Evolutionary conservation across 768 basidiomycete genomes (phyloP), one percentile per base, ranked within the genome.

Genomic region (Tricholoma hemisulphureum): DNA sequence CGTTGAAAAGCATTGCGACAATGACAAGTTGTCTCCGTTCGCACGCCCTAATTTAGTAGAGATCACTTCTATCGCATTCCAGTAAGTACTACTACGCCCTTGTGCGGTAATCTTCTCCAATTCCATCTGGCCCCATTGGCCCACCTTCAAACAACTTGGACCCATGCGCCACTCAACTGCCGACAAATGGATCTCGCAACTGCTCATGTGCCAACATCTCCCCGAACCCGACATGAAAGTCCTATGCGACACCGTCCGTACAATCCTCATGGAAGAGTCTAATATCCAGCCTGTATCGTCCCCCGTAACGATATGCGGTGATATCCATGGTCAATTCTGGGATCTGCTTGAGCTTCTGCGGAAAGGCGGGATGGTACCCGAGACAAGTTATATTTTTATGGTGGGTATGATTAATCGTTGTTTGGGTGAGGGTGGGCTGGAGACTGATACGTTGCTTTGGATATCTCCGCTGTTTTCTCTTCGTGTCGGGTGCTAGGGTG

Each of bases 281-380:
- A 99, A 98, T 70, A 95, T 98, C 56, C 95, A 98, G 68, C 95
- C 95, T 29, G 93, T 99, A 53, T 91, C 91, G 31, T 91, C 85
- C 61, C 96, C 96, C 1, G 96, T 98, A 34, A 98, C 96, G 28
- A 89, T 93, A 62, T 93, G 91, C 67, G 95, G 95, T 28, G 95
- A 98, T 69, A 96, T 98, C 52, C 95, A 98, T 66, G 95, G 95
- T 23, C 96, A 98, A 71, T 97, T 97, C 74, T 98, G 94, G 89
- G 96, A 98, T 68, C 77, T 98, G 48, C 80, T 96, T 31, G 95
- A 99, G 75, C 75, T 99, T 51, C 77, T 97, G 64, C 76, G 89
- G 64, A 87, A 92, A 56, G 94, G 94, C 1, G 93, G 95, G 6
- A 84, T 81, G 61, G 86, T 93, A 9, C 93, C 93, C 8, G 89